Evolutionary conservation across 345 rosid genomes (phyloP).

Genomic region (Syzygium jambos): DNA sequence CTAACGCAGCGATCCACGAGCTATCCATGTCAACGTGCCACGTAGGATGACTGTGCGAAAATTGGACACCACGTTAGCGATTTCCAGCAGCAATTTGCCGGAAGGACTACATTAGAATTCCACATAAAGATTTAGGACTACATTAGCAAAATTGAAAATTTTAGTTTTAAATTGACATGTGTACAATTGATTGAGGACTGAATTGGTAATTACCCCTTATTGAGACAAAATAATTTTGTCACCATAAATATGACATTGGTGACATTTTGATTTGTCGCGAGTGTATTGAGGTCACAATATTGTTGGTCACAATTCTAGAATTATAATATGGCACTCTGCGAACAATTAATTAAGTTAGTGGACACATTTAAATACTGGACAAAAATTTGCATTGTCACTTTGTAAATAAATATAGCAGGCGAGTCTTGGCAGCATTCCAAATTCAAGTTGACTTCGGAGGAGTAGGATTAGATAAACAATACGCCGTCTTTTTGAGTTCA

Average conservation of each 20-base stretch:
- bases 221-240: not conserved
- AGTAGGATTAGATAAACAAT: not conserved
- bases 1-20: no score
- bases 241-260: not conserved
- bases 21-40: no score
- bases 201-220: no score
- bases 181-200: no score
- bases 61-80: no score
- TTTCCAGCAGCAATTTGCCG: no score
- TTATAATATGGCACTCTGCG: not conserved
- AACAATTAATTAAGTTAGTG: not conserved
- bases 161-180: no score
- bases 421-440: not conserved
- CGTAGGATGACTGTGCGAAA: no score
- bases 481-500: no score
- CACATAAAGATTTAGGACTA: no score
- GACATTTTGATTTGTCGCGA: not conserved
- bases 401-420: not conserved
- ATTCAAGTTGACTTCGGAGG: not conserved
- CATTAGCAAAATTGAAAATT: no score
- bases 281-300: not conserved
- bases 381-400: not conserved
- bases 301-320: not conserved
- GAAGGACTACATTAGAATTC: no score
- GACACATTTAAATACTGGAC: not conserved